phyloP scores from a whole-genome alignment of 2,329 filamentous ascomycete genomes.

The Penicillium sumatraense region DNA sequence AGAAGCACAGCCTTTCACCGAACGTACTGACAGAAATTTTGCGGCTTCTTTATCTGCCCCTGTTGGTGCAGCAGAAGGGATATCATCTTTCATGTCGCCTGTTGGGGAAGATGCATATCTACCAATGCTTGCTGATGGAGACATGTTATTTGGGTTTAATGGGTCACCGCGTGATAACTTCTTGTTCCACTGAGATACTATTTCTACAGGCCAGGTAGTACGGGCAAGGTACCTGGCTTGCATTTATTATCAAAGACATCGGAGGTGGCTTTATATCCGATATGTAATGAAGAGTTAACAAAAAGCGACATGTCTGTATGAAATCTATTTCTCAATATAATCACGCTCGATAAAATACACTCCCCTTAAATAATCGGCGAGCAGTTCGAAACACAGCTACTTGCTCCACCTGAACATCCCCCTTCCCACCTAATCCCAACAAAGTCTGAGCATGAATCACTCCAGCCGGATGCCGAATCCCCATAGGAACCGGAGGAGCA shows the following conservation, averaged over 20 bases:
- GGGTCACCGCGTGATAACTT: conserved; percentile 31
- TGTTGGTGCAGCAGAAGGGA: not conserved
- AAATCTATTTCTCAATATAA: not conserved
- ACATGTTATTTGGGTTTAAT: conserved; percentile 41
- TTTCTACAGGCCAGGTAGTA: too few species aligned
- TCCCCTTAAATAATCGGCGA: conserved; percentile 27
- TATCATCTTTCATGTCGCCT: conserved; percentile 3
- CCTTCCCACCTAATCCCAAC: conserved; percentile 3
- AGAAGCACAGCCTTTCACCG: conserved; percentile 9
- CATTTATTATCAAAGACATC: too few species aligned
- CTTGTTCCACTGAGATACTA: too few species aligned
- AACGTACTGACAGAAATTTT: not conserved
- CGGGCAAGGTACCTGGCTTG: too few species aligned
- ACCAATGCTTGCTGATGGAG: conserved; percentile 25
- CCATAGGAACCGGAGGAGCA: conserved; percentile 11
- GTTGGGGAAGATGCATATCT: conserved; percentile 2
- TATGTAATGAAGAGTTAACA: not conserved
- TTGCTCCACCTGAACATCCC: conserved; percentile 11
- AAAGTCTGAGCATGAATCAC: conserved; percentile 20
- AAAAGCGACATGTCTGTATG: not conserved
- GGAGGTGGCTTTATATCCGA: too few species aligned
- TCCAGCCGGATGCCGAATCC: conserved; percentile 22
- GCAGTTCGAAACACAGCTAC: conserved; percentile 26
- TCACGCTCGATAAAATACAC: conserved; percentile 19
- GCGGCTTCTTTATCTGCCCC: not conserved